These are phyloP conservation scores for Tremella fuciformis DNA, from an alignment of 768 basidiomycete genomes.

Conservation along the genomic window DNA sequence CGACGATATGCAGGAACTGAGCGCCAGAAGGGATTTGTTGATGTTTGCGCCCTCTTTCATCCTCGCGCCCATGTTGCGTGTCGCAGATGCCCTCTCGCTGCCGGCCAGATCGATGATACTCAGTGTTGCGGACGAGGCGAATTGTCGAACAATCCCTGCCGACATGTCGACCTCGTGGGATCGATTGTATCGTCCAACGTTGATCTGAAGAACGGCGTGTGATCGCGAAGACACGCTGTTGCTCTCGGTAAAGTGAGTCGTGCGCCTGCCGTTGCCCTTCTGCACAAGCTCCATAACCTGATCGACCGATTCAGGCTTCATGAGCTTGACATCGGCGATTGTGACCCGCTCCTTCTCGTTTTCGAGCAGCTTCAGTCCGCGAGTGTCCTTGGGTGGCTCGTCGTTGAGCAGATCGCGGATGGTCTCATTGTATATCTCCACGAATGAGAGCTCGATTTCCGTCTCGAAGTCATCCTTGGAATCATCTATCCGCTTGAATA, in stretches of 20 bases:
- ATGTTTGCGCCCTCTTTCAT: slow-evolving; percentile 99
- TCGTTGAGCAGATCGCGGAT: slow-evolving; percentile 92
- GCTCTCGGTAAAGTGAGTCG: slow-evolving; percentile 90
- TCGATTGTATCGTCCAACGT: slow-evolving; percentile 79
- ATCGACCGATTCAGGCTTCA: slow-evolving; percentile 74
- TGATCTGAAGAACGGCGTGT: slow-evolving; percentile 95
- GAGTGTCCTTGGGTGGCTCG: slow-evolving; percentile 59
- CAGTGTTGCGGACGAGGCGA: slow-evolving; percentile 64
- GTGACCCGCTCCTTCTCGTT: slow-evolving; percentile 77
- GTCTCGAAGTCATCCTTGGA: slow-evolving; percentile 77
- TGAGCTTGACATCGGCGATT: slow-evolving; percentile 78
- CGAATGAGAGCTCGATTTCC: slow-evolving; percentile 90
- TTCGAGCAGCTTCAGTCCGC: slow-evolving; percentile 88
- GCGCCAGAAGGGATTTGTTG: slow-evolving; percentile 94
- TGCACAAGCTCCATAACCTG: slow-evolving; percentile 93
- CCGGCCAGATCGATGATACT: slow-evolving; percentile 98
- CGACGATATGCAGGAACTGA: slow-evolving; percentile 98
- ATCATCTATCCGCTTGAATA: slow-evolving; percentile 89
- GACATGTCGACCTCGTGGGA: slow-evolving; percentile 70
- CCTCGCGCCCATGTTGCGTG: slow-evolving; percentile 93
- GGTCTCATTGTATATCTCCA: slow-evolving; percentile 99
- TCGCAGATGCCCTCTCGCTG: slow-evolving; percentile 93
- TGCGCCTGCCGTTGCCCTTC: slow-evolving; percentile 79
- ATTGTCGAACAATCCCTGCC: slow-evolving; percentile 62
- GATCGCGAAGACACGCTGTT: slow-evolving; percentile 96